Conservation (phyloP, 306 rosid species). For the Lupinus albus region DNA sequence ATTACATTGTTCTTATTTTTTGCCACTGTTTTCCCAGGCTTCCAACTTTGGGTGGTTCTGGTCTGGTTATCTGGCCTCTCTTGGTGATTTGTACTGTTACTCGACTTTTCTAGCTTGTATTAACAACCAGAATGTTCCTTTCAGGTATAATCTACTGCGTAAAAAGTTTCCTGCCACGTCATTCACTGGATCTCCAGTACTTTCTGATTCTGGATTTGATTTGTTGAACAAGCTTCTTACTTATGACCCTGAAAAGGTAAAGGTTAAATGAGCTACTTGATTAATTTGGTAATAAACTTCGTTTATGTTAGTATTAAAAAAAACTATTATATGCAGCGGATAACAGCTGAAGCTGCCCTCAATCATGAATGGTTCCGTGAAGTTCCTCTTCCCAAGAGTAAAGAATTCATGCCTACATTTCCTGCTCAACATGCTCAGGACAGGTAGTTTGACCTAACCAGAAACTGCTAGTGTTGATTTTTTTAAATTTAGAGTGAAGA, state of each 20-base stretch:
- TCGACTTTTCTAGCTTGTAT: slow-evolving; percentile 46
- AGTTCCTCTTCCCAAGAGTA: slow-evolving; percentile 95
- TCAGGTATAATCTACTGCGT: slow-evolving; percentile 97
- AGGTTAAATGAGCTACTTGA: slow-evolving; percentile 15
- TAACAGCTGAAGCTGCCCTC: slow-evolving; percentile 90
- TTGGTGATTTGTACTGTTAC: slow-evolving; percentile 77
- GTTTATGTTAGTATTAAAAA: slow-evolving; percentile 26
- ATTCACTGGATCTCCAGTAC: slow-evolving; percentile 98
- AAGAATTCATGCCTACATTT: slow-evolving; percentile 97
- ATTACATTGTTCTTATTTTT: slow-evolving; percentile 64
- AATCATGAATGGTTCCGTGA: slow-evolving; percentile 97
- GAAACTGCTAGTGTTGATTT: not conserved
- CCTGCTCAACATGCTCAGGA: slow-evolving; percentile 99
- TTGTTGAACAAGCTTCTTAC: slow-evolving; percentile 96
- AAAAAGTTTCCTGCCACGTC: slow-evolving; percentile 95
- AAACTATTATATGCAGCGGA: slow-evolving; percentile 62
- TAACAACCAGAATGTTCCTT: slow-evolving; percentile 66
- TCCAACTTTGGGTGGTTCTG: slow-evolving; percentile 99
- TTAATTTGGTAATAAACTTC: slow-evolving; percentile 4
- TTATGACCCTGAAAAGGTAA: slow-evolving; percentile 96
- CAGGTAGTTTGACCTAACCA: slow-evolving; percentile 59
- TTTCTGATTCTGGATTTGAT: slow-evolving; percentile 98
- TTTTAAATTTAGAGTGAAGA: too few relatives aligned
- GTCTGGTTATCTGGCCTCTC: slow-evolving; percentile 90
- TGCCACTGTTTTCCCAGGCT: slow-evolving; percentile 99